Evolutionary conservation across 352 stramenopile genomes (phyloP).

Genomic region (Pythium rhizo-oryzae): DNA sequence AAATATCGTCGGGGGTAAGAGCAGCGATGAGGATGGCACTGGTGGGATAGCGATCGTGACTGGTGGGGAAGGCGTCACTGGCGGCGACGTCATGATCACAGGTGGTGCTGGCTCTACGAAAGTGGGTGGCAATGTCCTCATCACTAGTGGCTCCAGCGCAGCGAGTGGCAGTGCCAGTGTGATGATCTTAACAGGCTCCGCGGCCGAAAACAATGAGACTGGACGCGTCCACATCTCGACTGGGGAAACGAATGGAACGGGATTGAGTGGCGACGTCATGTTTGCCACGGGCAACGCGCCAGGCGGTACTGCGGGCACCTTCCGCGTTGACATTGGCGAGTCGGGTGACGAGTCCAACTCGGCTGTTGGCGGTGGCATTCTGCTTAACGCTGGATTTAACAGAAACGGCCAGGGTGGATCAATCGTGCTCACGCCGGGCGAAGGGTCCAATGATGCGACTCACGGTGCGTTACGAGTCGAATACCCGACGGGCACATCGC

Average conservation of each 20-base stretch:
- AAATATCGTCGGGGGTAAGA: constrained; percentile 32
- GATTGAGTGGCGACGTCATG: constrained; percentile 42
- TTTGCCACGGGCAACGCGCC: constrained; percentile 38
- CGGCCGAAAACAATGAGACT: constrained; percentile 31
- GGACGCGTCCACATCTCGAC: constrained; percentile 39
- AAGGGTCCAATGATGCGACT: constrained; percentile 25
- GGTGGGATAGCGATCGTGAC: constrained; percentile 36
- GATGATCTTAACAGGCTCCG: constrained; percentile 29
- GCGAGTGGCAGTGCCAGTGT: constrained; percentile 21
- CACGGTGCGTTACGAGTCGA: constrained; percentile 50
- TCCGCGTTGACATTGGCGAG: constrained; percentile 40
- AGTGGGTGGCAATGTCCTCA: constrained; percentile 27
- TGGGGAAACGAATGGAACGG: constrained; percentile 28
- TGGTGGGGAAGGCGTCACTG: constrained; percentile 33
- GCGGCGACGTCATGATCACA: constrained; percentile 32
- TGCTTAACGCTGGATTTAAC: constrained; percentile 43
- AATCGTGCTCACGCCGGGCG: constrained; percentile 45
- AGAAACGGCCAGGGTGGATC: constrained; percentile 37
- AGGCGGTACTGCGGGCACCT: constrained; percentile 37
- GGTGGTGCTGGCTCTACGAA: constrained; percentile 23
- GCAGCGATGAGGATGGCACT: constrained; percentile 30
- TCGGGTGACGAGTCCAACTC: constrained; percentile 26
- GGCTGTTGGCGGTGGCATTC: constrained; percentile 30
- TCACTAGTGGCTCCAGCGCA: constrained; percentile 31
- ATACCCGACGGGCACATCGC: constrained; percentile 29